Conservation (phyloP, 1,139 yeast genomes). For the Geotrichum restrictum region DNA sequence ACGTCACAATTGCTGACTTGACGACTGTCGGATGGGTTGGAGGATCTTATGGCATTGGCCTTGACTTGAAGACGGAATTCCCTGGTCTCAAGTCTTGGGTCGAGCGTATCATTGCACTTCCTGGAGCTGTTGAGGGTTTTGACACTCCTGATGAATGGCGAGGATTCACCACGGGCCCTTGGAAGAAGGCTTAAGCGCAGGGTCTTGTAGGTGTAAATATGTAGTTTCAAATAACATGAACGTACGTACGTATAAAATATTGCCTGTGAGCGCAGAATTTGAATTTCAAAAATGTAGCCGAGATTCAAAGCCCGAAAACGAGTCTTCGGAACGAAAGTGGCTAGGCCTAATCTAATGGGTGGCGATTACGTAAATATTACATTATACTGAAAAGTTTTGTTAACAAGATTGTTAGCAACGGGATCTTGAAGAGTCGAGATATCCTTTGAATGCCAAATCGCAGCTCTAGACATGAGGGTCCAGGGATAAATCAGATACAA, state of each 20-base stretch:
- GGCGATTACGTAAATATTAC: no score
- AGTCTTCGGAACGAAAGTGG: no score
- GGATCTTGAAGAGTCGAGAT: no score
- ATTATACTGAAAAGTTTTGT: no score
- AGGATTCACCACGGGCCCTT: slow-evolving; percentile 15
- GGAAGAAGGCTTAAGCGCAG: slow-evolving; percentile 4
- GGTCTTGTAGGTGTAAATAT: neutral
- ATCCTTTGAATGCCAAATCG: no score
- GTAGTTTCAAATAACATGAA: neutral
- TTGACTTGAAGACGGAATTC: slow-evolving; percentile 43
- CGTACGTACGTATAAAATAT: neutral
- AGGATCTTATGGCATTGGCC: slow-evolving; percentile 30
- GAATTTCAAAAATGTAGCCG: no score
- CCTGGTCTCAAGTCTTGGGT: slow-evolving; percentile 48
- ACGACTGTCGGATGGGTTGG: slow-evolving; percentile 43
- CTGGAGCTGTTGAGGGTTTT: slow-evolving; percentile 43
- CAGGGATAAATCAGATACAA: no score
- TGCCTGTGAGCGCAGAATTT: no score
- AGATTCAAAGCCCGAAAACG: no score
- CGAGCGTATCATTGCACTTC: slow-evolving; percentile 40
- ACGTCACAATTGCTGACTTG: slow-evolving; percentile 53
- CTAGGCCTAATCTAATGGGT: no score
- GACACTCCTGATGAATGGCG: slow-evolving; percentile 15
- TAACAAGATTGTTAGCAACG: no score
- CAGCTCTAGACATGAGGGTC: no score